Evolutionary conservation across 2,329 filamentous ascomycete species (phyloP), one percentile per base, ranked within the genome.

Genomic region (Apiospora saccharicola): DNA sequence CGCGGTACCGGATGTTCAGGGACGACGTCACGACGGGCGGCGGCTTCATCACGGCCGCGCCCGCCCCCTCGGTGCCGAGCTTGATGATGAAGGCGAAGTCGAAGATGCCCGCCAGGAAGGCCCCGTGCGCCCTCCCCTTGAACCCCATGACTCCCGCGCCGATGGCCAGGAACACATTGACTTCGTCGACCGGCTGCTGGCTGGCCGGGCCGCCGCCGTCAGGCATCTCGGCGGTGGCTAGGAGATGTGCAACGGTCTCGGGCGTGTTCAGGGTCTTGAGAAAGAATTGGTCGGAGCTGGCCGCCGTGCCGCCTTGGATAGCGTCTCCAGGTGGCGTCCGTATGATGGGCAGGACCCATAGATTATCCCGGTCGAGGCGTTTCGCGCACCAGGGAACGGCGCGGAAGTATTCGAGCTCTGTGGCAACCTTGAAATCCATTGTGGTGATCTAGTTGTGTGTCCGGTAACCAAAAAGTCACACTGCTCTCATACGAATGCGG

Each of bases 381-480:
- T 41, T 24, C 34, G 57, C 57, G 22, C 57, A 64, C 57, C 57
- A 64, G 34, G 57, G 34, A 22, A 64, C 57, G n/a, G 8, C 2
- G 34, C 57, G 57, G 34, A 64, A 64, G 57, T 64, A 64, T 41
- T 64, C 57, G 34, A 64, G 57, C 34, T 64, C 57, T n/a, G 30
- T 10, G 57, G 57, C 19, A 41, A 64, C 57, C 34, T 13, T 41
- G 41, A 22, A 19, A 14, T 41, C 34, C 57, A 64, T 64, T 64
- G 57, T 7, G 19, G 7, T 19, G 34, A 64, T n/a, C n/a, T n/a
- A n/a, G n/a, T 41, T 64, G 10, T 37, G 34, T 0, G 57, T 22
- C 16, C 19, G 1, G 10, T 3, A 14, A 34, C 26, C 6, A 34
- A 16, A 10, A 2, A 22, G 26, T 16, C 2, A 7, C 22, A n/a